Base-by-base conservation (phyloP, 176 grass and related monocot species). In the Poa annua region DNA sequence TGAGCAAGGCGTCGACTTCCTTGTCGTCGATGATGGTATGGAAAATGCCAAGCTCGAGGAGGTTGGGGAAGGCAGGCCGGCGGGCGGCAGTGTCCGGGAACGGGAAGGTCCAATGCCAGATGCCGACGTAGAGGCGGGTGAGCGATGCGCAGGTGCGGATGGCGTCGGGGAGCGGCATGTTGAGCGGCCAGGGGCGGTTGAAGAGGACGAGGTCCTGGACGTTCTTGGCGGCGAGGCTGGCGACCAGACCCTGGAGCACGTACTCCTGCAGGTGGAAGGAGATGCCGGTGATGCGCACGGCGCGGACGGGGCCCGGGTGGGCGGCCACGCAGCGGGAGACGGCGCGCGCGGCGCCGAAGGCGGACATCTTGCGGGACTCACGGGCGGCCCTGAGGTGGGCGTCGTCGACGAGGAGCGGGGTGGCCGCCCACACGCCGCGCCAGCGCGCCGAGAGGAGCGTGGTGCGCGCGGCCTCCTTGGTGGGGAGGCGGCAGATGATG, bases 181-280 rank as follows among this genome's bases (percentile, higher is more conserved):
- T 14, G 76, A 85, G 69, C 60, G 42, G 82, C 82, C 87, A 80
- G 20, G 76, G 82, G 82, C 69, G 82, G 25, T 84, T 80, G 47
- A 89, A 20, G 77, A 85, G 77, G 87, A 81, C 11, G 77, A 85
- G 82, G 66, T 85, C 77, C 61, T 33, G 16, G 51, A 89, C 62
- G 39, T 36, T 47, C 61, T 89, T 89, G 77, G 54, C 51, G 70
- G 76, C 82, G 34, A 85, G 70, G 52, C 61, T 20, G 22, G 78
- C 36, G 8, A 85, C 13, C 39, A 80, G 71, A 52, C 52, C 29
- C 20, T 26, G 32, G 51, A 85, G 82, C 19, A 53, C 61, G 77
- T 68, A 69, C 82, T 85, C 71, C 77, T 85, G 81, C 3, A 1
- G 0, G 82, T 34, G 4, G 83, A 89, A 89, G 29, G 77, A 35